These are phyloP conservation scores for Quercus variabilis DNA, from an alignment of 306 rosid genomes.

Conservation along the genomic window DNA sequence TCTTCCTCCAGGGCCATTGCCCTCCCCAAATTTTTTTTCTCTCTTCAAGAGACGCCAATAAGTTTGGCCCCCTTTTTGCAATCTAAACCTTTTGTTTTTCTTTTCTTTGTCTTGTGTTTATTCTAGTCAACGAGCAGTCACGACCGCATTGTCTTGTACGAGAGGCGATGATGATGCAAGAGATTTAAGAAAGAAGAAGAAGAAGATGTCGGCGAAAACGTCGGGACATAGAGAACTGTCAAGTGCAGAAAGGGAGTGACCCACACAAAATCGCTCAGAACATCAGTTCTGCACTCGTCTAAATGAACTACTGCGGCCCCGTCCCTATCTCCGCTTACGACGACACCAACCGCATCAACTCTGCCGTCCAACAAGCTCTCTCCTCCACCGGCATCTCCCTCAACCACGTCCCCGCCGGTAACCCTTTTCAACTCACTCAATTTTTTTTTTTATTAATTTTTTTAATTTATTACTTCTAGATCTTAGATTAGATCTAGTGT, in stretches of 20 bases:
- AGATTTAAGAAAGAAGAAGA: no score
- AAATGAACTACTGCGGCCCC: constrained; percentile 55
- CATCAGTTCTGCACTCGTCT: constrained; percentile 61
- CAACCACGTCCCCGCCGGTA: constrained; percentile 83
- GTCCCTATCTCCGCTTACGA: constrained; percentile 76
- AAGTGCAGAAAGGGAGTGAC: constrained; percentile 54
- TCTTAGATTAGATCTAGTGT: not conserved
- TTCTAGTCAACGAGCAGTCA: no score
- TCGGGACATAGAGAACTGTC: constrained; percentile 83
- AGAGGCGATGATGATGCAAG: no score
- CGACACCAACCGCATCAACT: constrained; percentile 66
- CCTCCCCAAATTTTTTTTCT: no score
- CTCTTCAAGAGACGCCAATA: no score
- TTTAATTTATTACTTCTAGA: no score
- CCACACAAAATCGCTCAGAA: constrained; percentile 65
- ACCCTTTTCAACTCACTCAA: not conserved
- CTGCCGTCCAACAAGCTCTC: constrained; percentile 54
- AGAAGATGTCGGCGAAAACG: constrained; percentile 60
- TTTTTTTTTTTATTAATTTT: not conserved
- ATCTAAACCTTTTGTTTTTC: no score
- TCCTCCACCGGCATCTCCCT: constrained; percentile 80
- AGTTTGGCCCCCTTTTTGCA: no score
- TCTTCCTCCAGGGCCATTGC: no score
- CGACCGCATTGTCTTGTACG: no score
- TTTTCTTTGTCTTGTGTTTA: no score